A percentile compares a stretch with the other conserved stretches of the same genome.
These are phyloP conservation scores for Populus ilicifolia DNA, from an alignment of 345 rosid species.

Conservation along the genomic window DNA sequence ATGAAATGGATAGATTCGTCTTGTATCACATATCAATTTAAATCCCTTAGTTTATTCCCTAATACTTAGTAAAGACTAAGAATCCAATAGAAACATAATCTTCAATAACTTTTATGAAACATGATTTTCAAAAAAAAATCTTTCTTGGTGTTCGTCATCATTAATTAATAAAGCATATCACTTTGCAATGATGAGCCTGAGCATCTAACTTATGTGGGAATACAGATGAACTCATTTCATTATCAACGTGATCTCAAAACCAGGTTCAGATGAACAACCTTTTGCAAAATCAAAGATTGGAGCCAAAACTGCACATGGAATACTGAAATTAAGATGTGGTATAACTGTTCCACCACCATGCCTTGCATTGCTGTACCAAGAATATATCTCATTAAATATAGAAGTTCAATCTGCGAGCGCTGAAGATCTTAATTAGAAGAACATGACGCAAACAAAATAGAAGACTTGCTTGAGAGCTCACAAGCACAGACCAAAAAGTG, in stretches of 20 bases:
- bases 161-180: not conserved
- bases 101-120: not conserved
- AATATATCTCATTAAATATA: constrained; percentile 13
- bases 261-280: constrained; percentile 42
- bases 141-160: not conserved
- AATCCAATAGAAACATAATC: not conserved
- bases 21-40: not conserved
- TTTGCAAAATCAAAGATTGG: constrained; percentile 71
- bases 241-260: constrained; percentile 1
- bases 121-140: not conserved
- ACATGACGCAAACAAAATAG: not conserved
- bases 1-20: not conserved
- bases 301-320: constrained; percentile 71
- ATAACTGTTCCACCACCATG: constrained; percentile 82
- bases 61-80: not conserved
- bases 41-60: not conserved
- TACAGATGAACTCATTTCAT: constrained; percentile 1
- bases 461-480: not conserved
- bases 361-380: constrained; percentile 71
- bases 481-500: not conserved
- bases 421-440: not conserved
- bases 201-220: not conserved
- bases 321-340: constrained; percentile 93
- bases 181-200: not conserved
- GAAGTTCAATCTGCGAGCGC: constrained; percentile 6